phyloP scores from a whole-genome alignment of 768 basidiomycete species.

The Cantharellus cinnabarinus region DNA sequence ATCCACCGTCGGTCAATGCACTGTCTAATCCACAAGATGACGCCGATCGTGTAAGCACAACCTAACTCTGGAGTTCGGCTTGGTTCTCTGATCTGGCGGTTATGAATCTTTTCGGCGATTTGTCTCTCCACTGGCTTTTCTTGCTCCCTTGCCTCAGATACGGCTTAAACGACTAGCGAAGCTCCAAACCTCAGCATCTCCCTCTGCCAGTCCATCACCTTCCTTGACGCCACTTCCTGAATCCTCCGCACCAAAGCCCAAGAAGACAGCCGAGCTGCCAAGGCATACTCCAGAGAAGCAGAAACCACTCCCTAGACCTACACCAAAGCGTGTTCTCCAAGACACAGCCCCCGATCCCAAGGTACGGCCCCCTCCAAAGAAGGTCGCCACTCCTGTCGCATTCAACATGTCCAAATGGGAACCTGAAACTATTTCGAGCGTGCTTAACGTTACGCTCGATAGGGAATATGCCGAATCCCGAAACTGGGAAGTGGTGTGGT shows the following conservation, averaged over 20 bases:
- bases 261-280: no score
- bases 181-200: constrained; percentile 31
- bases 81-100: no score
- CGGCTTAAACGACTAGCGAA: constrained; percentile 81
- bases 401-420: constrained; percentile 52
- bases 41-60: no score
- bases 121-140: no score
- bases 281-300: no score
- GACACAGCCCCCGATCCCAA: neutral
- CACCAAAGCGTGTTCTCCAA: neutral
- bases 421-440: constrained; percentile 38
- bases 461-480: constrained; percentile 29
- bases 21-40: no score
- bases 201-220: constrained; percentile 20
- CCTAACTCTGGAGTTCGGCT: no score
- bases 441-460: constrained; percentile 56
- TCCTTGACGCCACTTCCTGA: constrained; percentile 18
- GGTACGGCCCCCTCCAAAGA: neutral
- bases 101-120: no score
- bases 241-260: constrained; percentile 11
- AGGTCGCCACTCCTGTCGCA: constrained; percentile 16
- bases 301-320: constrained; percentile 3
- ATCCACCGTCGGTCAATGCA: no score
- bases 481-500: constrained; percentile 58
- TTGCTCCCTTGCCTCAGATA: constrained; percentile 31